A percentile compares a stretch with the other conserved stretches of the same genome.
Conservation (phyloP, 169 alveolate genomes). For the Babesia gibsoni region DNA sequence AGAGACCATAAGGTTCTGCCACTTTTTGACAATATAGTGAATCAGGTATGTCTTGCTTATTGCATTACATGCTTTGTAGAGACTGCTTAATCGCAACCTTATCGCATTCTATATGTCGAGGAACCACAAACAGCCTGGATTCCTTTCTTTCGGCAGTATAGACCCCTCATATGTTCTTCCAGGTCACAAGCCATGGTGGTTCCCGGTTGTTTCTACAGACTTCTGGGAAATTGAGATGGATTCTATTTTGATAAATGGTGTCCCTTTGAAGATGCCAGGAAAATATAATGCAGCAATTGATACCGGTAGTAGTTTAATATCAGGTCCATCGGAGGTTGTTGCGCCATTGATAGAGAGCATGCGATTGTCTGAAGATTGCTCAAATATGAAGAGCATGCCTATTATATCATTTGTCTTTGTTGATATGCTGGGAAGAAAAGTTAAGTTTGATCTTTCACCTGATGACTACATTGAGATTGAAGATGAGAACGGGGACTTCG, state of each 20-base stretch:
- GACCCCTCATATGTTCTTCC: slow-evolving; percentile 80
- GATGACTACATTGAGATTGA: slow-evolving; percentile 68
- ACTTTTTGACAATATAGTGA: slow-evolving; percentile 33
- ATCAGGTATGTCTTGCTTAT: slow-evolving; percentile 20
- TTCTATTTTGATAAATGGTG: slow-evolving; percentile 74
- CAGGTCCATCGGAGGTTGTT: slow-evolving; percentile 81
- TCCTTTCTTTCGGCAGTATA: slow-evolving; percentile 80
- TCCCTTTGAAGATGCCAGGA: slow-evolving; percentile 64
- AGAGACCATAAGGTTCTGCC: slow-evolving; percentile 26
- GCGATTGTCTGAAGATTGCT: slow-evolving; percentile 73
- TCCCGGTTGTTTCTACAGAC: slow-evolving; percentile 82
- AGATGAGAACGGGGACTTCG: slow-evolving; percentile 30
- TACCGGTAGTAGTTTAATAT: slow-evolving; percentile 85
- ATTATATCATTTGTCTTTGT: slow-evolving; percentile 71
- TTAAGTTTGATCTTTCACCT: slow-evolving; percentile 66
- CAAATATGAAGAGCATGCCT: slow-evolving; percentile 73
- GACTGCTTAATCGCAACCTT: slow-evolving; percentile 78
- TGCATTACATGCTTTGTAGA: slow-evolving; percentile 1
- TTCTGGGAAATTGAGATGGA: slow-evolving; percentile 86
- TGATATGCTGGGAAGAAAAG: slow-evolving; percentile 64
- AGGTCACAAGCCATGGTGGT: slow-evolving; percentile 84
- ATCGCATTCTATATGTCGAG: slow-evolving; percentile 83
- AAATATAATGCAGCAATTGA: slow-evolving; percentile 88
- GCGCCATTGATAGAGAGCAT: slow-evolving; percentile 72
- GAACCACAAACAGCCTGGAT: slow-evolving; percentile 54